Percentiles rank a stretch among this genome's conserved stretches.
These are phyloP conservation scores for Reutealis trisperma DNA, from an alignment of 345 rosid species.

Conservation along the genomic window DNA sequence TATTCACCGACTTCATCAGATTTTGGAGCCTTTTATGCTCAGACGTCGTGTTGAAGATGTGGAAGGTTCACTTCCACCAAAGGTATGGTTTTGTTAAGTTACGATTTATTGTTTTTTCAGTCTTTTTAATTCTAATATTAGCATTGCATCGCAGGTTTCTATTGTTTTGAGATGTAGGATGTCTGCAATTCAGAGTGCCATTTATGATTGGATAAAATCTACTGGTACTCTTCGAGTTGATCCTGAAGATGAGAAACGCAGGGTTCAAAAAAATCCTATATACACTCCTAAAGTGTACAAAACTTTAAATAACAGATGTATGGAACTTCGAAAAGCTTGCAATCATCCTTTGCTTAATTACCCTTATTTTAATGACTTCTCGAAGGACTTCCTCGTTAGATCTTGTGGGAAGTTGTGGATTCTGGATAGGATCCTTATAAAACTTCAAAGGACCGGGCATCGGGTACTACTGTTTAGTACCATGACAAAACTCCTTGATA, in stretches of 20 bases:
- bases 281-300: slow-evolving; percentile 77
- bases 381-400: slow-evolving; percentile 88
- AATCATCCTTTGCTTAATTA: slow-evolving; percentile 98
- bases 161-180: slow-evolving; percentile 92
- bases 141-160: slow-evolving; percentile 67
- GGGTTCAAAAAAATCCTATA: slow-evolving; percentile 70
- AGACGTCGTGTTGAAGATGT: slow-evolving; percentile 99
- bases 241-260: slow-evolving; percentile 88
- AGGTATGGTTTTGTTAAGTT: slow-evolving; percentile 47
- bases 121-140: slow-evolving; percentile 28
- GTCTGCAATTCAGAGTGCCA: slow-evolving; percentile 96
- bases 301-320: slow-evolving; percentile 91
- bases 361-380: slow-evolving; percentile 82
- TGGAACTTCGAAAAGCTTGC: slow-evolving; percentile 98
- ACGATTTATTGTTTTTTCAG: slow-evolving; percentile 7
- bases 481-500: slow-evolving; percentile 98
- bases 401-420: slow-evolving; percentile 99
- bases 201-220: slow-evolving; percentile 98
- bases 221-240: slow-evolving; percentile 96
- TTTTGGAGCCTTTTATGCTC: slow-evolving; percentile 99
- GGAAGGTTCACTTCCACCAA: slow-evolving; percentile 99
- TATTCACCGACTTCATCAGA: slow-evolving; percentile 99
- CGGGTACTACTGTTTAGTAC: slow-evolving; percentile 98
- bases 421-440: slow-evolving; percentile 88
- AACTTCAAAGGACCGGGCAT: slow-evolving; percentile 93